A percentile compares a stretch with the other conserved stretches of the same genome.
These are phyloP conservation scores for Ricinus communis DNA, from an alignment of 345 rosid genomes.

Conservation along the genomic window DNA sequence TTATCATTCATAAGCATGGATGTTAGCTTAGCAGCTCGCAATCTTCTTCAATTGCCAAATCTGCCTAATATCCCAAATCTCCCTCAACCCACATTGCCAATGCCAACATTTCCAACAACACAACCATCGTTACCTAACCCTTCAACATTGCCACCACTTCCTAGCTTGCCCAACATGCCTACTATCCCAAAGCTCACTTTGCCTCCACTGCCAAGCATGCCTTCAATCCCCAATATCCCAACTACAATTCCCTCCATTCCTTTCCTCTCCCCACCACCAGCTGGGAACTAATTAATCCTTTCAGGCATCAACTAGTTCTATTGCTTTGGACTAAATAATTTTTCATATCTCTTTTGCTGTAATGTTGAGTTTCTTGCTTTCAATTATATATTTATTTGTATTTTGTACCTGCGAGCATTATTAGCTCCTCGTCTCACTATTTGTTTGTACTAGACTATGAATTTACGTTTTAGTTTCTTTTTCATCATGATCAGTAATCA, in stretches of 20 bases:
- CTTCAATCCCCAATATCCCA: not conserved
- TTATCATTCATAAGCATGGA: conserved; percentile 14
- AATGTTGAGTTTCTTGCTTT: too few relatives aligned
- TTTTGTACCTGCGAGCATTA: too few relatives aligned
- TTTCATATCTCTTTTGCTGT: too few relatives aligned
- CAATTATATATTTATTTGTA: too few relatives aligned
- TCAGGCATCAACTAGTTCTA: too few relatives aligned
- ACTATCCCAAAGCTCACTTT: not conserved
- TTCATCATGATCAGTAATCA: too few relatives aligned
- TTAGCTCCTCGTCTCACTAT: too few relatives aligned
- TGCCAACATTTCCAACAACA: conserved; percentile 4
- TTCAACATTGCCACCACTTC: too few relatives aligned
- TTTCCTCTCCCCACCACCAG: not conserved
- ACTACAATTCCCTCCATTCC: not conserved
- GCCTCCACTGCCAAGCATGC: conserved; percentile 1
- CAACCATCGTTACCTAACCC: not conserved
- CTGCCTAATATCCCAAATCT: conserved; percentile 1
- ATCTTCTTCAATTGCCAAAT: conserved; percentile 22
- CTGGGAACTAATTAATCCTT: not conserved
- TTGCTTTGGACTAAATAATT: too few relatives aligned
- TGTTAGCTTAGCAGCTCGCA: conserved; percentile 25
- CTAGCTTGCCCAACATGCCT: too few relatives aligned
- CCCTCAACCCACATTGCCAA: conserved; percentile 20
- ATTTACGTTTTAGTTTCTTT: too few relatives aligned
- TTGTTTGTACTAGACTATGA: too few relatives aligned